Percentiles rank a stretch among this genome's conserved stretches.
These are phyloP conservation scores for Leccinum colubrinum DNA, from an alignment of 1,284 basidiomycete species.

Conservation along the genomic window DNA sequence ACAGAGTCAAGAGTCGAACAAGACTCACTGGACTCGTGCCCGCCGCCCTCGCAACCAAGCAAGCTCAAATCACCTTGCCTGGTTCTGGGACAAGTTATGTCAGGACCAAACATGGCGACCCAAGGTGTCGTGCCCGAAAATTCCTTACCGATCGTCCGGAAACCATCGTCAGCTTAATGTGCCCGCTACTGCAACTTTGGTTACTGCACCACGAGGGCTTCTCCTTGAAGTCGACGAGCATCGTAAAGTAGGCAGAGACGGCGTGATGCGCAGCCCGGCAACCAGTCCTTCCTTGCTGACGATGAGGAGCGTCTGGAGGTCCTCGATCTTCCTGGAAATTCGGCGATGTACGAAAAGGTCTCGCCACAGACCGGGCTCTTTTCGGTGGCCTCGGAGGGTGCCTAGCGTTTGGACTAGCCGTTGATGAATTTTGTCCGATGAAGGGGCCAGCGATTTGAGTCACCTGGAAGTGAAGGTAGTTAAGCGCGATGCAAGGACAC, in stretches of 20 bases:
- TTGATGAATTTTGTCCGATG: constrained; percentile 92
- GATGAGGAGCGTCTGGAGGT: constrained; percentile 71
- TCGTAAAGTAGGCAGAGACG: constrained; percentile 89
- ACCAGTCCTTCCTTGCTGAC: constrained; percentile 88
- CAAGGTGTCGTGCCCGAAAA: constrained; percentile 96
- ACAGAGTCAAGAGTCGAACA: no score
- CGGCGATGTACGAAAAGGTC: constrained; percentile 94
- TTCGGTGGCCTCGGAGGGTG: constrained; percentile 95
- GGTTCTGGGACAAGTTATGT: constrained; percentile 86
- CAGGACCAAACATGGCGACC: constrained; percentile 73
- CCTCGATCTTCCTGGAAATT: constrained; percentile 88
- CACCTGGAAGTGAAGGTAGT: constrained; percentile 46
- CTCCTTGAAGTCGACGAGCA: constrained; percentile 79
- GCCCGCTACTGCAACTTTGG: constrained; percentile 99
- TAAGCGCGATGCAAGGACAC: constrained; percentile 6
- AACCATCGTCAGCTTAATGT: constrained; percentile 94
- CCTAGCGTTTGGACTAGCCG: constrained; percentile 79
- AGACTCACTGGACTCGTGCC: background rate
- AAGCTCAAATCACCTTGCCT: constrained; percentile 45
- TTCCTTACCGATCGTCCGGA: constrained; percentile 89
- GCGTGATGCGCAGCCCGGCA: constrained; percentile 90
- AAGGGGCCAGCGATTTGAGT: constrained; percentile 89
- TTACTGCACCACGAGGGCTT: constrained; percentile 97
- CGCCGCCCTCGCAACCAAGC: background rate
- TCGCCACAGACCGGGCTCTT: constrained; percentile 92